Percentiles rank a stretch among this genome's conserved stretches.
These are phyloP conservation scores for Monosporozyma solicola DNA, from an alignment of 805 yeast genomes.

Conservation along the genomic window DNA sequence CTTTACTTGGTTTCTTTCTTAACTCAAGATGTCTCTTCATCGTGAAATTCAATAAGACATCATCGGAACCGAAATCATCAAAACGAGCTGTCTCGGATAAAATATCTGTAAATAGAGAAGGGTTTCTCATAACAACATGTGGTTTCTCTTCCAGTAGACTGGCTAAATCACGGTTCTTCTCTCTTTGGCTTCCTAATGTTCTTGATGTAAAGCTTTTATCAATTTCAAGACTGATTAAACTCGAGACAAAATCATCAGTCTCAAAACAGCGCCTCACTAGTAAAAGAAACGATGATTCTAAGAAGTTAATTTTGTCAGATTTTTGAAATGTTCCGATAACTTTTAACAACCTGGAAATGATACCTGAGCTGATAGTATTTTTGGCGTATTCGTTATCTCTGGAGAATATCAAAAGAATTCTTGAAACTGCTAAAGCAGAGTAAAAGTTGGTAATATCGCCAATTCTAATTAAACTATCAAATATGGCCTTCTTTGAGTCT, in stretches of 20 bases:
- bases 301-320: slow-evolving; percentile 31
- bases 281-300: slow-evolving; percentile 43
- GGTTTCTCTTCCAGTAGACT: slow-evolving; percentile 42
- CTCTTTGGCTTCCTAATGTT: slow-evolving; percentile 25
- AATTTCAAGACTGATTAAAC: slow-evolving; percentile 44
- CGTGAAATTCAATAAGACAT: slow-evolving; percentile 18
- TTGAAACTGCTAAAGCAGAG: slow-evolving; percentile 45
- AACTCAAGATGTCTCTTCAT: slow-evolving; percentile 19
- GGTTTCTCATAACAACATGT: slow-evolving; percentile 39
- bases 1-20: slow-evolving; percentile 7
- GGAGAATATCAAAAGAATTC: slow-evolving; percentile 47
- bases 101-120: slow-evolving; percentile 39
- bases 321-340: slow-evolving; percentile 33
- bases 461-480: slow-evolving; percentile 36
- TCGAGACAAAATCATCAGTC: slow-evolving; percentile 39
- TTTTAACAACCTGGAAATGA: slow-evolving; percentile 40
- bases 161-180: slow-evolving; percentile 37
- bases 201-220: slow-evolving; percentile 34
- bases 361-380: slow-evolving; percentile 38
- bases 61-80: slow-evolving; percentile 37
- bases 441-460: slow-evolving; percentile 35
- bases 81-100: slow-evolving; percentile 37
- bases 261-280: slow-evolving; percentile 68
- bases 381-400: slow-evolving; percentile 34
- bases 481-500: slow-evolving; percentile 28